These are phyloP conservation scores for Trypanosoma theileri DNA, from an alignment of 208 protist genomes.

Conservation along the genomic window DNA sequence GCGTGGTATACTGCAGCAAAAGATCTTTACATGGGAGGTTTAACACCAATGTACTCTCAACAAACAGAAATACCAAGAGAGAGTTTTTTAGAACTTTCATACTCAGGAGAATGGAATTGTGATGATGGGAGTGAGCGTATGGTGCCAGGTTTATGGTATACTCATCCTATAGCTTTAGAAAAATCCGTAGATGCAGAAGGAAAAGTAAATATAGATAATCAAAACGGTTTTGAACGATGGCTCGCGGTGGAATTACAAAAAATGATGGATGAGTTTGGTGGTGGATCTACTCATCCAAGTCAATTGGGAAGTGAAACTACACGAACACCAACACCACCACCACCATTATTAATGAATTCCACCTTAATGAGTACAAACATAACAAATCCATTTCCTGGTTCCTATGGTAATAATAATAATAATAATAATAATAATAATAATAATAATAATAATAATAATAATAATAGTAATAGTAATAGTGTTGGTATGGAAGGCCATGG, in stretches of 20 bases:
- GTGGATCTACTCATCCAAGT: not conserved
- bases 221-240: slow-evolving; percentile 63
- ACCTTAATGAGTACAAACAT: too few species aligned
- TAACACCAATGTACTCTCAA: slow-evolving; percentile 34
- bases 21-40: slow-evolving; percentile 40
- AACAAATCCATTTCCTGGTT: too few species aligned
- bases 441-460: too few species aligned
- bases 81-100: slow-evolving; percentile 9
- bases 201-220: slow-evolving; percentile 47
- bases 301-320: too few species aligned
- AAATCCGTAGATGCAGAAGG: slow-evolving; percentile 35
- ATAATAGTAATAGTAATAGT: too few species aligned
- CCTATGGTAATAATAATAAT: too few species aligned
- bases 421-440: too few species aligned
- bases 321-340: too few species aligned
- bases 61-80: slow-evolving; percentile 15
- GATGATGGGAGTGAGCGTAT: slow-evolving; percentile 14
- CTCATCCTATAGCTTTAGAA: slow-evolving; percentile 27
- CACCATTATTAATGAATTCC: too few species aligned
- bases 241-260: slow-evolving; percentile 34
- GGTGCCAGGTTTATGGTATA: slow-evolving; percentile 27
- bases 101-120: slow-evolving; percentile 22
- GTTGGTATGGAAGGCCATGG: not conserved
- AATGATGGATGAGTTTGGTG: slow-evolving; percentile 38
- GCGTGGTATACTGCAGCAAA: slow-evolving; percentile 41